Base-by-base conservation (phyloP, 805 yeast genomes). In the Schwanniomyces vanrijiae region DNA sequence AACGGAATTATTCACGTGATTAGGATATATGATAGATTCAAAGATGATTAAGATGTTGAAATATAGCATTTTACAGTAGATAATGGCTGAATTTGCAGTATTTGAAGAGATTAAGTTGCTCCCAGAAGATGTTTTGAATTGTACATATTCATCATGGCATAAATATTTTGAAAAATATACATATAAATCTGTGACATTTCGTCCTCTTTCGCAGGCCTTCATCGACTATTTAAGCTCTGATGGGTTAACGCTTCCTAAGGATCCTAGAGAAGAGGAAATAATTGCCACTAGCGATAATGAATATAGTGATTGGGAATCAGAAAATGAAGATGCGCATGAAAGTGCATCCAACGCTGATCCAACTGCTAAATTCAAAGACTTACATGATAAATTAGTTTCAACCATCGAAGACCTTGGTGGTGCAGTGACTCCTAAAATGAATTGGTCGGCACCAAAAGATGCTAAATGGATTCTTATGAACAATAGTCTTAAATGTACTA, bases 401-500 rank as follows among this genome's bases (percentile, higher is more conserved):
- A 59, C 73, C 0, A 78, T 94, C 11, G 49, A 53, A 2, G 70
- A 74, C 37, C 69, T 77, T 22, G 66, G 62, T 41, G 86, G 86
- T 0, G 68, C 81, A 1, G 89, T 90, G 2, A 77, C 89, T 1
- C 98, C 98, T 1, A 94, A 94, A 60, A 70, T 92, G 55, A 94
- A 94, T 71, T 94, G 99, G 99, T 90, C 97, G 0, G 87, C 97
- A 1, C 99, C 99, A 1, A 85, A 84, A 60, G 99, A 94, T 67
- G 88, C 98, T 1, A 80, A 84, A 0, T 94, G 98, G 99, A 92
- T 94, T 18, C 68, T 87, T 58, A 77, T 94, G 2, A 82, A 86
- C 26, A 88, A 89, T 57, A 77, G 88, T 2, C 78, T 86, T 77
- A 78, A 81, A 58, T 91, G 98, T 59, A 73, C 68, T 13, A 77